A percentile compares a stretch with the other conserved stretches of the same genome.
Conservation (phyloP, 2,329 filamentous ascomycete species). For the Arthrobotrys entomopaga region DNA sequence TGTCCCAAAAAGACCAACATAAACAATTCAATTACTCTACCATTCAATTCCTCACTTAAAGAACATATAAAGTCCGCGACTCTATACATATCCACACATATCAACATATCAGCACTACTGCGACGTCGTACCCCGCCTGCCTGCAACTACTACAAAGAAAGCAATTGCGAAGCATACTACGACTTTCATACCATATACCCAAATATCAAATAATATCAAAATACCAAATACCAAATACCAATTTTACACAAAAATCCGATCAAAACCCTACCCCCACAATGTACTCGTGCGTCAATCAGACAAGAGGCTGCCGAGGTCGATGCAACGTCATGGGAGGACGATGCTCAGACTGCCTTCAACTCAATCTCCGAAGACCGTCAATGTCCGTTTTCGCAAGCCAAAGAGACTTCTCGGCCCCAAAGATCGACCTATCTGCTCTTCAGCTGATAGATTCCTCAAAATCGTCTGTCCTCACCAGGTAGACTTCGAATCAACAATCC, state of each 20-base stretch:
- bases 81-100: not conserved
- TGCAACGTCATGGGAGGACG: constrained; percentile 38
- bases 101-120: constrained; percentile 4
- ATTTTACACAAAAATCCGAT: not conserved
- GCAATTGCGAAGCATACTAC: constrained; percentile 32
- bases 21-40: constrained; percentile 41
- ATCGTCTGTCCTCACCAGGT: constrained; percentile 20
- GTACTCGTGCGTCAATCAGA: constrained; percentile 48
- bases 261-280: constrained; percentile 16
- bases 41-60: constrained; percentile 20
- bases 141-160: not conserved
- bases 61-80: constrained; percentile 5
- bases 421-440: constrained; percentile 43
- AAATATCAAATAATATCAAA: constrained; percentile 1
- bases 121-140: constrained; percentile 13
- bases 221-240: not conserved
- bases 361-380: constrained; percentile 33
- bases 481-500: constrained; percentile 9
- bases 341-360: constrained; percentile 33
- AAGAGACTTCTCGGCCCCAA: constrained; percentile 27
- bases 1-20: constrained; percentile 23
- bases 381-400: constrained; percentile 32
- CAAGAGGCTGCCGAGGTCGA: constrained; percentile 53
- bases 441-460: constrained; percentile 28
- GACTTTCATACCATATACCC: too few species aligned